Evolutionary conservation across 345 rosid species (phyloP), one percentile per base, ranked within the genome.

Genomic region (Geranium rotundifolium): DNA sequence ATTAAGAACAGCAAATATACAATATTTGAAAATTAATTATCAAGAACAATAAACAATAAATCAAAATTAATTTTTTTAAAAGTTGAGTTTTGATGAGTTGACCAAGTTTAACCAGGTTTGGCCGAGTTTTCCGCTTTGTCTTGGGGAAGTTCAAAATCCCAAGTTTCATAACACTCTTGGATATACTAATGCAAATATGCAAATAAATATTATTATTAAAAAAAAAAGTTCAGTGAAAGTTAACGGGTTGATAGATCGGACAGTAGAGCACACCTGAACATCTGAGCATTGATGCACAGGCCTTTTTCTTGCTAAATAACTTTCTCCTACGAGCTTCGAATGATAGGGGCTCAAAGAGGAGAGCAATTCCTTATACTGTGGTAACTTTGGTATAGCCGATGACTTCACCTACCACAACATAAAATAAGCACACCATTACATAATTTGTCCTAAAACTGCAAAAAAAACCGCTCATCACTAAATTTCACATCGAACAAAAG

Each of bases 261-360:
- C 64, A 69, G 71, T 59, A 67, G 50, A 19, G 29, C 71, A 65
- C 59, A 89, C 96, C 95, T 92, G 98, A 60, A 73, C 88, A 54
- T 89, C 93, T 56, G 90, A 84, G 69, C 95, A 89, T 63, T 89
- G 95, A 29, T 87, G 80, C 29, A 92, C 77, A n/a, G 93, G 95
- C 73, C 95, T 79, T 76, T 82, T 92, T 81, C 75, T 87, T 49
- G 87, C 96, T 79, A 87, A 78, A 71, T 77, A 92, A 78, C 93
- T 92, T 81, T 89, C 95, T 59, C 98, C 98, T 2, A 89, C 96
- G 29, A 89, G 96, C 81, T 79, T 83, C n/a, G 98, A 73, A 67
- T 89, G 90, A 69, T 81, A 81, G 61, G 95, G 82, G 73, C 87
- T 80, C 61, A 92, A 76, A 58, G 79, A 76, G 60, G 86, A 75